Base-by-base conservation (phyloP, 2,329 filamentous ascomycete genomes). In the Xylariales sp. region DNA sequence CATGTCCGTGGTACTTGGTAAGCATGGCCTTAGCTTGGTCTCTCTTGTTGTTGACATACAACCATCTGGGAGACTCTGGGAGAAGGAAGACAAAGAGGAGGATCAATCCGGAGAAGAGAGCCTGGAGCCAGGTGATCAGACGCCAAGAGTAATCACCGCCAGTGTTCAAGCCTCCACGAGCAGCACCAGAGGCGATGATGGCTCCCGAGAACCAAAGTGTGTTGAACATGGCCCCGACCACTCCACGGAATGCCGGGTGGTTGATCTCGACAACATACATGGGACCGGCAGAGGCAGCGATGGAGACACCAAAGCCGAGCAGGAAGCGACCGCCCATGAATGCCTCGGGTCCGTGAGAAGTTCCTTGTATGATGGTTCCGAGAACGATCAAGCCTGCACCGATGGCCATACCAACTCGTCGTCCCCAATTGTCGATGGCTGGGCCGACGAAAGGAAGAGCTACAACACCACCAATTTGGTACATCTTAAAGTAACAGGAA, bases 311-410 rank as follows among this genome's bases (percentile, higher is more conserved):
- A 46, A 82, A 81, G 40, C 79, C 79, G 3, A 82, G 70, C 15
- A 82, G 58, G 59, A 82, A 81, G 20, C 77, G 70, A n/a, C 77
- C 77, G 31, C 69, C 71, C 57, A 74, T 69, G 51, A 73, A 74
- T 43, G 71, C 66, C 8, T 58, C 58, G 44, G 51, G 56, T 42
- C 35, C 53, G 40, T 54, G 53, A 43, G 64, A 61, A 1, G 66
- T 63, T n/a, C 60, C 66, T 45, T 73, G 70, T 37, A 74, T 63
- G 42, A 68, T 59, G 20, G 69, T 64, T 12, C 71, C 70, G 33
- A 72, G 39, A 36, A 74, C 59, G 43, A 74, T 64, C 39, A 64
- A 56, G 3, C 57, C n/a, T 45, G 62, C 62, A 35, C 69, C 70
- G 41, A 67, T 59, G 46, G 67, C 60, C 65, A 75, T 74, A 31